Evolutionary conservation across 1,284 basidiomycete genomes (phyloP), one percentile per base, ranked within the genome.

Genomic region (Schizophyllum amplum): DNA sequence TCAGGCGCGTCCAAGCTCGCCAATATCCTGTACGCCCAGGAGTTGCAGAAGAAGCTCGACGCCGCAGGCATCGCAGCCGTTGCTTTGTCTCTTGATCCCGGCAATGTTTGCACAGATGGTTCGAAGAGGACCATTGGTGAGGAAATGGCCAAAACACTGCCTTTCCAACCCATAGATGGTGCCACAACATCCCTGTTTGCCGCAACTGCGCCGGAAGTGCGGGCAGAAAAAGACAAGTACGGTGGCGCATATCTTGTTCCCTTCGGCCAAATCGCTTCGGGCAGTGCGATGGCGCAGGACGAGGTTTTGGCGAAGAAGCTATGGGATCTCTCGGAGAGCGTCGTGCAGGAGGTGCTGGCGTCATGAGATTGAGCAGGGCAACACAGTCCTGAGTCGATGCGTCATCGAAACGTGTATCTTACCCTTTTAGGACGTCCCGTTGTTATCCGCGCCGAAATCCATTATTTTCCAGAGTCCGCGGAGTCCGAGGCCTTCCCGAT

Each of bases 31-130:
- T 70, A 68, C 47, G 62, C 68, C 0, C 66, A 64, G 21, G 67
- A 69, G 56, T 64, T 75, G 33, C 71, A 75, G 21, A 66, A 62
- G 33, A 65, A 56, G 17, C 64, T 74, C 50, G 54, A 57, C 24
- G 57, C 62, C 0, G 57, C 55, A 24, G 20, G n/a, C 17, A 47
- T 63, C 22, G 47, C 57, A 17, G 60, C 57, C 7, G 58, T 61
- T 7, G 64, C 62, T 25, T 56, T 66, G 4, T 21, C 67, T 49
- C 59, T 53, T 51, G 64, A 52, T 64, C 69, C 47, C 65, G 73
- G 66, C 47, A 49, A 56, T 25, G 71, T 78, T 42, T 65, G 69
- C 47, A 77, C 75, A 60, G 23, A 42, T 1, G 61, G 57, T 15
- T 51, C 57, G 0, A 55, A 54, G 21, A 53, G 24, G 4, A 53